These are phyloP conservation scores for Diplodia mutila DNA, from an alignment of 2,329 filamentous ascomycete species.

Conservation along the genomic window DNA sequence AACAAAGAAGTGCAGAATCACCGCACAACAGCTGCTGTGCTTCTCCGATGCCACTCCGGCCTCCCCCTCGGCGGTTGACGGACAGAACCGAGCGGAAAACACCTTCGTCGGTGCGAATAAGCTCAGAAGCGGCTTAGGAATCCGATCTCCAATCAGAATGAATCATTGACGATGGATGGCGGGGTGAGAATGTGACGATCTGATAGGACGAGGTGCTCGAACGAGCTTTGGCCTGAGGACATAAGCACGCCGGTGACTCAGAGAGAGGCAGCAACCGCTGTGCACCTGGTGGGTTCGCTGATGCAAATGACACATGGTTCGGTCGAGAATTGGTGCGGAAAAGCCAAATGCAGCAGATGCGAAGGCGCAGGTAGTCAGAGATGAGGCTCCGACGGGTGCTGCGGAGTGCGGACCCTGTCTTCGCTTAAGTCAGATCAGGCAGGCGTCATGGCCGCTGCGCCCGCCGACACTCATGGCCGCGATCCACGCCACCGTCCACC, in stretches of 20 bases:
- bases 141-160: not conserved
- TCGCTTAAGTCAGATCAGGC: slow-evolving; percentile 12
- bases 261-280: not conserved
- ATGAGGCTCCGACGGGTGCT: not conserved
- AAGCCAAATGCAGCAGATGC: not conserved
- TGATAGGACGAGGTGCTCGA: slow-evolving; percentile 6
- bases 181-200: not conserved
- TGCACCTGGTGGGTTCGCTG: not conserved
- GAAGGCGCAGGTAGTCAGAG: not conserved
- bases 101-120: not conserved
- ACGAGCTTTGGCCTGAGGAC: not conserved
- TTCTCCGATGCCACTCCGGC: not conserved
- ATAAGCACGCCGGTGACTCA: not conserved
- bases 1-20: too few relatives aligned
- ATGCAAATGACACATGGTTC: not conserved
- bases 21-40: not conserved
- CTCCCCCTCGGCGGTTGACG: not conserved
- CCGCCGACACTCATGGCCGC: not conserved
- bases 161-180: not conserved
- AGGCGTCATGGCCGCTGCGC: slow-evolving; percentile 1
- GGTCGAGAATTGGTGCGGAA: not conserved
- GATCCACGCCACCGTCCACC: slow-evolving; percentile 12
- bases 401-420: not conserved
- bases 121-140: not conserved
- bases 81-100: not conserved